Evolutionary conservation across 148 eudicot species (phyloP).

Genomic region (Rhododendron mucronatum): DNA sequence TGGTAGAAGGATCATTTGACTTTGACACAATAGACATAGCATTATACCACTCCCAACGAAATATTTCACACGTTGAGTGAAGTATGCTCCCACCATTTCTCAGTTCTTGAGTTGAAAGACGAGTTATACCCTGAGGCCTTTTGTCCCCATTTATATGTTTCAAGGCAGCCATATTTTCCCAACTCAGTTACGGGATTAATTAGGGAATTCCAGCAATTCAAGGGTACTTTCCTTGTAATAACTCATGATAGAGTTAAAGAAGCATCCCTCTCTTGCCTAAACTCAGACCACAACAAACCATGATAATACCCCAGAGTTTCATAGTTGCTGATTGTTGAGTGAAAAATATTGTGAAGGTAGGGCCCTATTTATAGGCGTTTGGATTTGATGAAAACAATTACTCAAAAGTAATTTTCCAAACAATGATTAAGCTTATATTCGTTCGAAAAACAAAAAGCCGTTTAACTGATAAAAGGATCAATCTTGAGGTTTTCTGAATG

Average conservation of each 20-base stretch:
- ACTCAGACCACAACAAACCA: neutral
- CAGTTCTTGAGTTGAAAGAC: neutral
- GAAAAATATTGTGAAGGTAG: neutral
- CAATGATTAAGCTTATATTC: neutral
- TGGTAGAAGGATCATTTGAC: neutral
- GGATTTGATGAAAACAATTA: neutral
- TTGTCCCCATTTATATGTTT: neutral
- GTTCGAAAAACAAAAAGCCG: too few species aligned
- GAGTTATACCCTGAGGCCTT: neutral
- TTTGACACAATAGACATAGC: neutral
- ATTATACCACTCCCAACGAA: neutral
- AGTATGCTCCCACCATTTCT: neutral
- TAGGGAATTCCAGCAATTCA: neutral
- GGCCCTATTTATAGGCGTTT: neutral
- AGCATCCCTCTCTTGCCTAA: neutral
- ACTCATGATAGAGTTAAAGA: neutral
- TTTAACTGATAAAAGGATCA: too few species aligned
- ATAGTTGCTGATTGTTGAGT: neutral
- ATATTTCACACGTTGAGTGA: neutral
- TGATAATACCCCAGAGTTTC: neutral
- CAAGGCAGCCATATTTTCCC: neutral
- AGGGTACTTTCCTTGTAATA: neutral
- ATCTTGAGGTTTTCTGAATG: too few species aligned
- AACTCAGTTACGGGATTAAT: neutral
- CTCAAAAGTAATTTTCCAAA: neutral